Base-by-base conservation (phyloP, 176 grass and related monocot species). In the Themeda triandra region DNA sequence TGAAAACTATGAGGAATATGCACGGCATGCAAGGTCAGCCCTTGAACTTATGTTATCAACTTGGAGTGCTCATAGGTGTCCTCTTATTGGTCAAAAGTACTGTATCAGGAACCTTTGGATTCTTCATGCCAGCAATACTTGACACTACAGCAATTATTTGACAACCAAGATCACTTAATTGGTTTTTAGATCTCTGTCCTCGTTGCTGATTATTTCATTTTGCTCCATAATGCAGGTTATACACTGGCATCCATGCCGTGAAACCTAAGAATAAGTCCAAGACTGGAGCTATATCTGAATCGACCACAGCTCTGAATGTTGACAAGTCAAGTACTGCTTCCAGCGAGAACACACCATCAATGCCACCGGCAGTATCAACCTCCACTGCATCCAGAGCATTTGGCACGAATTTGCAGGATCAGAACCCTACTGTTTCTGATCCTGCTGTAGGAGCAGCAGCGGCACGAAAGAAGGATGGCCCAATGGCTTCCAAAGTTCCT, bases 1-100 rank as follows among this genome's bases (percentile, higher is more conserved):
- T 66, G 95, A 97, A 84, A 97, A 97, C 71, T 97, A 94, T 12
- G 86, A 92, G 72, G 95, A 94, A 79, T 97, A 94, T 84, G 92
- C 90, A 82, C 81, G 90, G 12, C 92, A 97, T 94, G 95, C 95
- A 68, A 94, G 95, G 95, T 94, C 6, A 80, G 88, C 24, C n/a
- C 35, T 87, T 29, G 15, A 42, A 56, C 32, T 89, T 75, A 21
- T 53, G 8, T 76, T 76, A 32, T 74, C 13, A 13, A n/a, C 33
- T 15, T 41, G 71, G 71, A 14, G 6, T 82, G 14, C 2, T 53
- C 35, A 25, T 32, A 51, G 5, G 21, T 33, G 12, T 25, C 39
- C 29, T 19, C 51, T 19, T 33, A 21, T 36, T 13, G 13, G 28
- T 60, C 29, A 48, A 49, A 76, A 68, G 2, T 51, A 42, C 59